Conservation (phyloP, 768 basidiomycete species). For the Mrakia gelida region DNA sequence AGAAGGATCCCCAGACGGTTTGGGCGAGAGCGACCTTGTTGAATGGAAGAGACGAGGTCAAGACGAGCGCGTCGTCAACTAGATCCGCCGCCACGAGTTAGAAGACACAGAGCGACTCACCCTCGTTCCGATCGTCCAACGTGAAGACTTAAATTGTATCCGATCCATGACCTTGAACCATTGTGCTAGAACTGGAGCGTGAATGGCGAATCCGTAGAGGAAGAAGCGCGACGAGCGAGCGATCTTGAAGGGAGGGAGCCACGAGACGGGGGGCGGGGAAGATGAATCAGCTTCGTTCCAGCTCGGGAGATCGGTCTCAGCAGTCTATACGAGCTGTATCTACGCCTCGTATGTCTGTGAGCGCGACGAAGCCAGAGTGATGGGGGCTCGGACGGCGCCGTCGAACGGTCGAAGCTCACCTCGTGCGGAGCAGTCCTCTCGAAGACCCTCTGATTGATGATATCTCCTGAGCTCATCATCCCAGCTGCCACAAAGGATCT, state of each 20-base stretch:
- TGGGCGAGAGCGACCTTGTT: slow-evolving; percentile 13
- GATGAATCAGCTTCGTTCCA: too few relatives aligned
- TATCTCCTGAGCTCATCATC: slow-evolving; percentile 27
- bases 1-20: slow-evolving; percentile 26
- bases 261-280: background rate
- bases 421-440: slow-evolving; percentile 18
- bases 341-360: too few relatives aligned
- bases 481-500: slow-evolving; percentile 22
- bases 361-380: too few relatives aligned
- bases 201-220: slow-evolving; percentile 26
- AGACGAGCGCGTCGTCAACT: too few relatives aligned
- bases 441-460: slow-evolving; percentile 23
- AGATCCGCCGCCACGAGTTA: too few relatives aligned
- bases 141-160: slow-evolving; percentile 2
- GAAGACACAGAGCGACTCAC: too few relatives aligned
- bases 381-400: background rate
- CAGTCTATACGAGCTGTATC: too few relatives aligned
- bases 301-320: too few relatives aligned
- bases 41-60: too few relatives aligned
- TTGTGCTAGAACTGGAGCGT: slow-evolving; percentile 24
- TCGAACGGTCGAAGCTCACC: background rate
- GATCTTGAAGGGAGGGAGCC: background rate
- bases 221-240: slow-evolving; percentile 22
- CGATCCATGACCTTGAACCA: slow-evolving; percentile 29
- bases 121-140: background rate